These are phyloP conservation scores for Fraxinus greggii DNA, from an alignment of 305 asterid species.

Conservation along the genomic window DNA sequence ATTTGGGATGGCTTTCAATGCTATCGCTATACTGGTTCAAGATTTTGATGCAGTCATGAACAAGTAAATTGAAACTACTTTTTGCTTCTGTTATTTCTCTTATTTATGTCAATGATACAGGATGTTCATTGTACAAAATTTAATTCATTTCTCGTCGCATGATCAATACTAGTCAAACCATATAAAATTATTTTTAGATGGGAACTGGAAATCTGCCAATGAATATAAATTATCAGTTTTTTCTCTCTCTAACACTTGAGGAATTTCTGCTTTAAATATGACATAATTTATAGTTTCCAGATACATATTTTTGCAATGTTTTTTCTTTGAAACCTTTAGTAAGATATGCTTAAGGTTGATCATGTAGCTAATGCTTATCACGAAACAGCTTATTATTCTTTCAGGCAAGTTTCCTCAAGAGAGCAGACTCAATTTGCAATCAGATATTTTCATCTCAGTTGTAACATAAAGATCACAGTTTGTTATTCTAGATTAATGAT, in stretches of 20 bases:
- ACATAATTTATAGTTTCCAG: neutral
- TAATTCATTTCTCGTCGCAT: slow-evolving; percentile 8
- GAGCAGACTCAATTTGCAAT: neutral
- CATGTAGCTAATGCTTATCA: neutral
- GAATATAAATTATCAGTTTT: neutral
- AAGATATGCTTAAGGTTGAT: slow-evolving; percentile 15
- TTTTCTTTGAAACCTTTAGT: slow-evolving; percentile 17
- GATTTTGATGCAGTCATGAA: slow-evolving; percentile 85
- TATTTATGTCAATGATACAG: slow-evolving; percentile 16
- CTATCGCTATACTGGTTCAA: slow-evolving; percentile 76
- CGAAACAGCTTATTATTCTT: slow-evolving; percentile 10
- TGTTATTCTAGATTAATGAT: neutral
- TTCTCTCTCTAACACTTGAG: slow-evolving; percentile 4
- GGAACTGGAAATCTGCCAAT: slow-evolving; percentile 8
- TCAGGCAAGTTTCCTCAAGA: slow-evolving; percentile 6
- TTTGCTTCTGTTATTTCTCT: neutral
- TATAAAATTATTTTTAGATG: slow-evolving; percentile 17
- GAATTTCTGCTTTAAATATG: slow-evolving; percentile 15
- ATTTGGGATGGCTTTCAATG: slow-evolving; percentile 93
- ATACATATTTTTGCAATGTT: slow-evolving; percentile 12
- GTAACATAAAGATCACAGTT: neutral
- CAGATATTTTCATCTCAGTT: neutral
- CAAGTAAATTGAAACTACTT: slow-evolving; percentile 50
- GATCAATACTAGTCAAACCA: neutral
- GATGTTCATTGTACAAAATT: neutral